Evolutionary conservation across 163 green algal genomes (phyloP).

Genomic region (Smithsoniella earleae): DNA sequence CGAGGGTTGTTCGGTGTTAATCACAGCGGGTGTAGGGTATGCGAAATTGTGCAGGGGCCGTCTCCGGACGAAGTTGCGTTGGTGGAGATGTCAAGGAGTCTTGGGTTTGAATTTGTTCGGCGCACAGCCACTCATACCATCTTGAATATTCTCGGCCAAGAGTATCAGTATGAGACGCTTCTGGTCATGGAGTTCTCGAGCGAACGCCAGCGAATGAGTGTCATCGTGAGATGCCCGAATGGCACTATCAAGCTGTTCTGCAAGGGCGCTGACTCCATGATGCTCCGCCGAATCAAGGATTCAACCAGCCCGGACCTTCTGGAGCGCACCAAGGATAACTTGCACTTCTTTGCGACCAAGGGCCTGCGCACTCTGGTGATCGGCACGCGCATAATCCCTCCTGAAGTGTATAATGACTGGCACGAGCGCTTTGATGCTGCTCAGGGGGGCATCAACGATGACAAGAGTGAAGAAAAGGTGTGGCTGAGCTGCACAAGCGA

Average conservation of each 20-base stretch:
- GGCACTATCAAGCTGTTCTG: conserved; percentile 59
- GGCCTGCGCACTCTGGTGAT: conserved; percentile 72
- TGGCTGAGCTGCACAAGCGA: background rate
- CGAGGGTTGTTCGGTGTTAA: too few species aligned
- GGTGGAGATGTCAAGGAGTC: conserved; percentile 55
- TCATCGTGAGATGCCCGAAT: conserved; percentile 54
- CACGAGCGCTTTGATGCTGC: conserved; percentile 52
- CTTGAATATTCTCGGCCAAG: conserved; percentile 42
- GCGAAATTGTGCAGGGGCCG: conserved; percentile 53
- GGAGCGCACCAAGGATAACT: conserved; percentile 44
- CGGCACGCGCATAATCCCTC: conserved; percentile 47
- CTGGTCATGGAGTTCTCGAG: conserved; percentile 73
- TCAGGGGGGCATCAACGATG: conserved; percentile 9
- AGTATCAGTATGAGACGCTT: conserved; percentile 49
- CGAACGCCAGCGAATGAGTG: conserved; percentile 70
- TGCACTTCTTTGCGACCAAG: conserved; percentile 59
- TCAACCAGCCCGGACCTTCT: conserved; percentile 38
- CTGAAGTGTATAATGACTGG: conserved; percentile 56
- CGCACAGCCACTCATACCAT: conserved; percentile 37
- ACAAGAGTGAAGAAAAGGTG: conserved; percentile 25
- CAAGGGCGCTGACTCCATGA: conserved; percentile 70
- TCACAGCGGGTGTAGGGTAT: too few species aligned
- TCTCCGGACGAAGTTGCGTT: conserved; percentile 84
- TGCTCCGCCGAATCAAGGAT: conserved; percentile 45
- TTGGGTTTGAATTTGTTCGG: conserved; percentile 63